phyloP scores from a whole-genome alignment of 2,329 filamentous ascomycete genomes.

The Aspergillus phoenicis region DNA sequence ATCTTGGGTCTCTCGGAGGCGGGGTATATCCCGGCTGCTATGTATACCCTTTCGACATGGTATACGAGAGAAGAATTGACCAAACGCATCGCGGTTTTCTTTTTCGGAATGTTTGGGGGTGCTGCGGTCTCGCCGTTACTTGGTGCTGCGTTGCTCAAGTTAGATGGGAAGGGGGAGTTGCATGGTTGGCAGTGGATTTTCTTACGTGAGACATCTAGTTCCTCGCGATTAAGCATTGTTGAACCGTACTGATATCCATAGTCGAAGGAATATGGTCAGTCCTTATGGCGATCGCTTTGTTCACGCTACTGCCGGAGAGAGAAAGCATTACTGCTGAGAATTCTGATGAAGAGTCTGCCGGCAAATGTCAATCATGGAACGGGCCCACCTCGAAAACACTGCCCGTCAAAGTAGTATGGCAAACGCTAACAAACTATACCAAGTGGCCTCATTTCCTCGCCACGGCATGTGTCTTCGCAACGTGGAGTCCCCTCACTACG shows the following conservation, averaged over 20 bases:
- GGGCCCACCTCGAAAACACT: slow-evolving; percentile 34
- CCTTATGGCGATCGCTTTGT: neutral
- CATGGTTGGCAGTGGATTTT: slow-evolving; percentile 58
- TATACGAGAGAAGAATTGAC: slow-evolving; percentile 52
- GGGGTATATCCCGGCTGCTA: slow-evolving; percentile 56
- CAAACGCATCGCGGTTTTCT: slow-evolving; percentile 54
- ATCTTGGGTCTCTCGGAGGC: slow-evolving; percentile 54
- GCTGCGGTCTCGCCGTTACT: slow-evolving; percentile 54
- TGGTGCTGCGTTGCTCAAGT: slow-evolving; percentile 52
- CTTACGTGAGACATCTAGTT: slow-evolving; percentile 35
- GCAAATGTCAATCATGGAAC: neutral
- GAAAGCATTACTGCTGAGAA: slow-evolving; percentile 23
- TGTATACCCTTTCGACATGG: slow-evolving; percentile 57
- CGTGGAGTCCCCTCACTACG: slow-evolving; percentile 56
- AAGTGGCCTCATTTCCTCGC: slow-evolving; percentile 55
- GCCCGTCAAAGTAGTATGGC: slow-evolving; percentile 44
- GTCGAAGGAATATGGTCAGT: slow-evolving; percentile 45
- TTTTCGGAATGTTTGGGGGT: slow-evolving; percentile 58
- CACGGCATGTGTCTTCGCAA: slow-evolving; percentile 56
- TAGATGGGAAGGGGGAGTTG: slow-evolving; percentile 46
- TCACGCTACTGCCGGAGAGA: slow-evolving; percentile 5
- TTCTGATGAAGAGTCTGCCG: neutral
- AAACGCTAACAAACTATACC: slow-evolving; percentile 48
- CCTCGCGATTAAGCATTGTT: too few species aligned
- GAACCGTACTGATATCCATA: slow-evolving; percentile 19